These are phyloP conservation scores for Zalerion maritima DNA, from an alignment of 495 filamentous ascomycete genomes.

Conservation along the genomic window DNA sequence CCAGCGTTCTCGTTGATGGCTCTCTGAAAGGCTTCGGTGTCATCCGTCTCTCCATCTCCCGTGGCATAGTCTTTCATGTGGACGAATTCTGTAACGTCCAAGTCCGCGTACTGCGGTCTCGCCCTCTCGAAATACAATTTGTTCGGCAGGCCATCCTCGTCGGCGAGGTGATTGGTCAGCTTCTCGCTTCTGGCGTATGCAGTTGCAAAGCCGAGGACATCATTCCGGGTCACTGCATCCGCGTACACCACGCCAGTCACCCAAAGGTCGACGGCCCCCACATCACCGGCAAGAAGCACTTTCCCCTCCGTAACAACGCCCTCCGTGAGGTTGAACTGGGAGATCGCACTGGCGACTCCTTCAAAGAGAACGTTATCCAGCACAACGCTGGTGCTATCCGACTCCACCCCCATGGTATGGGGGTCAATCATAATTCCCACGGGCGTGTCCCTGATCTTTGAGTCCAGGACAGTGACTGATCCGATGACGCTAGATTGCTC, in stretches of 20 bases:
- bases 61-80: slow-evolving; percentile 13
- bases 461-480: slow-evolving; percentile 55
- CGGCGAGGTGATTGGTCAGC: slow-evolving; percentile 40
- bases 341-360: slow-evolving; percentile 15
- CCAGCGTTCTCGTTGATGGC: slow-evolving; percentile 14
- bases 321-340: slow-evolving; percentile 1
- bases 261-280: neutral
- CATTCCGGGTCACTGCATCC: no score
- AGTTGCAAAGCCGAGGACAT: no score
- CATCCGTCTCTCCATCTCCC: slow-evolving; percentile 19
- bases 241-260: neutral
- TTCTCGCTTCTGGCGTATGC: slow-evolving; percentile 28
- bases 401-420: slow-evolving; percentile 2
- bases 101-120: slow-evolving; percentile 50
- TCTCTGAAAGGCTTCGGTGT: slow-evolving; percentile 16
- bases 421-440: slow-evolving; percentile 8
- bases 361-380: slow-evolving; percentile 51
- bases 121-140: slow-evolving; percentile 50
- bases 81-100: slow-evolving; percentile 23
- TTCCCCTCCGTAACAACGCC: slow-evolving; percentile 3
- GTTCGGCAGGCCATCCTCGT: slow-evolving; percentile 19
- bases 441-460: slow-evolving; percentile 19
- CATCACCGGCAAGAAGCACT: neutral
- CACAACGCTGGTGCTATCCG: slow-evolving; percentile 32
- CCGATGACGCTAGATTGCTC: slow-evolving; percentile 29